These are phyloP conservation scores for Adansonia grandidieri DNA, from an alignment of 441 rosid genomes.

Conservation along the genomic window DNA sequence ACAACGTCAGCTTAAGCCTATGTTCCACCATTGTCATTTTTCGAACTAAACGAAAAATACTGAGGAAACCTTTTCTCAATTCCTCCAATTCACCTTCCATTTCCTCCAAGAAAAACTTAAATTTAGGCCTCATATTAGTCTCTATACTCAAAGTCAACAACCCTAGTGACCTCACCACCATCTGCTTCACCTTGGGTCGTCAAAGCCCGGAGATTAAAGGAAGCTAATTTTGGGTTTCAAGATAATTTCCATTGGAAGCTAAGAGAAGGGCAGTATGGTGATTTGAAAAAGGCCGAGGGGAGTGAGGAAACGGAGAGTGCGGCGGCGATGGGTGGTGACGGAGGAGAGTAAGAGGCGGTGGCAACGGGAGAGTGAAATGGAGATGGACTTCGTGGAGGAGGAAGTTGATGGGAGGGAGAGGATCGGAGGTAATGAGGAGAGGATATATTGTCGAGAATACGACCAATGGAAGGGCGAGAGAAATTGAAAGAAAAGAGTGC, in stretches of 20 bases:
- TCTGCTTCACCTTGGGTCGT: conserved; percentile 52
- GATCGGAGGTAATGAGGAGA: conserved; percentile 59
- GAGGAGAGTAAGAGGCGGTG: conserved; percentile 64
- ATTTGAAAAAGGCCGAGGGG: conserved; percentile 60
- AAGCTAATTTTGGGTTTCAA: conserved; percentile 61
- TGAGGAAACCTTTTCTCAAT: conserved; percentile 70
- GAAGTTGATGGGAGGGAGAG: conserved; percentile 55
- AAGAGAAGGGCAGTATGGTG: conserved; percentile 59
- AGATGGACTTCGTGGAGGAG: conserved; percentile 61
- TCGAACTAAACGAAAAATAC: conserved; percentile 90
- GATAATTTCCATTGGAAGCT: conserved; percentile 63
- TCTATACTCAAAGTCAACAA: conserved; percentile 68
- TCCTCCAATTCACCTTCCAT: conserved; percentile 70
- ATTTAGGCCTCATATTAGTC: conserved; percentile 68
- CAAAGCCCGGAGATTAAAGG: conserved; percentile 61
- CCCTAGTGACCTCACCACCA: conserved; percentile 80
- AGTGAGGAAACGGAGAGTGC: conserved; percentile 52
- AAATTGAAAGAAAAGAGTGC: conserved; percentile 66
- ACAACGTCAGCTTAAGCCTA: conserved; percentile 62
- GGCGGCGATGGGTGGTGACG: conserved; percentile 54
- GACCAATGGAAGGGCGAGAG: conserved; percentile 59
- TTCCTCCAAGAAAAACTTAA: conserved; percentile 56
- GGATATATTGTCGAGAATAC: conserved; percentile 78
- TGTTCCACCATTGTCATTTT: conserved; percentile 54
- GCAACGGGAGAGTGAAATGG: conserved; percentile 58